phyloP scores from a whole-genome alignment of 2,329 filamentous ascomycete genomes.

The Trichoderma koningii region DNA sequence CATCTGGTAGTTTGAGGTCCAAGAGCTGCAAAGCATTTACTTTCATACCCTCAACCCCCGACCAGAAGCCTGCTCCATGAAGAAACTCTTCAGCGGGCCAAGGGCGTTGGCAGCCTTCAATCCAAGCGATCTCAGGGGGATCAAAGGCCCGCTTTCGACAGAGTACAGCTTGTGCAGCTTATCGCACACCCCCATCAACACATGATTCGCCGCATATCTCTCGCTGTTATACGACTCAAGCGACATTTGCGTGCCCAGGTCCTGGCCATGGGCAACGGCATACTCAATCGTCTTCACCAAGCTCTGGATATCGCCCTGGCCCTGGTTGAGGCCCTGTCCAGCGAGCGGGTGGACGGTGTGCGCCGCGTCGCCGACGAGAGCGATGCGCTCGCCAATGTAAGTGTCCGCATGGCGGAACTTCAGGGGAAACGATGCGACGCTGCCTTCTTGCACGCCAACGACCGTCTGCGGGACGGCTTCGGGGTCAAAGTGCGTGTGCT shows the following conservation, averaged over 20 bases:
- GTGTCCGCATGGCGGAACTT: constrained; percentile 91
- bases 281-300: constrained; percentile 74
- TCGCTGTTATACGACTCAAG: constrained; percentile 81
- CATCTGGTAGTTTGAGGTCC: not conserved
- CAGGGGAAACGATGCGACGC: constrained; percentile 85
- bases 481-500: constrained; percentile 63
- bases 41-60: constrained; percentile 51
- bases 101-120: constrained; percentile 74
- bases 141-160: constrained; percentile 75
- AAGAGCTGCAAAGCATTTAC: constrained; percentile 19
- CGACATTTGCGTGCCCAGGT: constrained; percentile 76
- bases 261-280: constrained; percentile 79
- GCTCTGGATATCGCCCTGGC: constrained; percentile 83
- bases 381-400: constrained; percentile 87
- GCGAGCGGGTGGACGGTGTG: constrained; percentile 94
- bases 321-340: constrained; percentile 92
- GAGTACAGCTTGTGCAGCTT: constrained; percentile 92
- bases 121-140: constrained; percentile 76
- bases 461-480: constrained; percentile 66
- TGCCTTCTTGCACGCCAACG: constrained; percentile 72
- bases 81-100: constrained; percentile 74
- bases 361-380: constrained; percentile 89
- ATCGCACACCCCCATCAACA: constrained; percentile 78
- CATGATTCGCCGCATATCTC: constrained; percentile 79
- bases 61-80: constrained; percentile 75